These are phyloP conservation scores for Moelleriella libera DNA, from an alignment of 2,329 filamentous ascomycete genomes.

Conservation along the genomic window DNA sequence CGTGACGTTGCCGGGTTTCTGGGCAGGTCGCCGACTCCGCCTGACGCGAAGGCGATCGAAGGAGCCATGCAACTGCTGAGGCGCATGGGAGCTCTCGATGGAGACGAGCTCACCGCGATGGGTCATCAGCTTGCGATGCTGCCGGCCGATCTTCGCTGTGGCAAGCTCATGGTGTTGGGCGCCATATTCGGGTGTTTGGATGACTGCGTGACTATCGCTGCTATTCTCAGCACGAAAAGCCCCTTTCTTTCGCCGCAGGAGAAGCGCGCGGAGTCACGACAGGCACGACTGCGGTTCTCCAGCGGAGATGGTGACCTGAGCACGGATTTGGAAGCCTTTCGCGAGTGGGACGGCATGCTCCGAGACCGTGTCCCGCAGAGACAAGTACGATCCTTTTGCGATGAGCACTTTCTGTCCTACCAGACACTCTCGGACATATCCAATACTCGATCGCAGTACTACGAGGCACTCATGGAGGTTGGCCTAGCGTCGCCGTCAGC, in stretches of 20 bases:
- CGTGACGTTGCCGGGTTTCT: constrained; percentile 70
- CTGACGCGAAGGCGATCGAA: constrained; percentile 71
- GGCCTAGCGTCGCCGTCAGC: constrained; percentile 48
- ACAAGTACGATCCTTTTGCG: constrained; percentile 64
- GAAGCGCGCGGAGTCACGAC: constrained; percentile 68
- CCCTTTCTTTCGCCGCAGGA: constrained; percentile 79
- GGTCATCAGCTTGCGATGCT: constrained; percentile 91
- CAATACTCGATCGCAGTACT: constrained; percentile 74
- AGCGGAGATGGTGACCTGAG: constrained; percentile 73
- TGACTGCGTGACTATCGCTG: constrained; percentile 74
- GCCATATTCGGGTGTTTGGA: constrained; percentile 88
- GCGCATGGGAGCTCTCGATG: constrained; percentile 80
- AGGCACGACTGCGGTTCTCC: constrained; percentile 61
- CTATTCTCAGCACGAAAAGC: constrained; percentile 77
- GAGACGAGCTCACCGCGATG: constrained; percentile 75
- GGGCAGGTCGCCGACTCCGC: constrained; percentile 75
- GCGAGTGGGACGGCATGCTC: constrained; percentile 62
- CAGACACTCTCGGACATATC: constrained; percentile 80
- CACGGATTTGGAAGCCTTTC: constrained; percentile 73
- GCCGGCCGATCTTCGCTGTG: constrained; percentile 81
- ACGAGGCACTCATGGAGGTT: constrained; percentile 72
- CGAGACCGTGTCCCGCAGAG: constrained; percentile 43
- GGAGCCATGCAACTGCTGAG: constrained; percentile 66
- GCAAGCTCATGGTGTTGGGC: constrained; percentile 91
- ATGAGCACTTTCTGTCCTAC: constrained; percentile 69